Conservation (phyloP, 169 alveolate genomes). For the Plasmodium gonderi region DNA sequence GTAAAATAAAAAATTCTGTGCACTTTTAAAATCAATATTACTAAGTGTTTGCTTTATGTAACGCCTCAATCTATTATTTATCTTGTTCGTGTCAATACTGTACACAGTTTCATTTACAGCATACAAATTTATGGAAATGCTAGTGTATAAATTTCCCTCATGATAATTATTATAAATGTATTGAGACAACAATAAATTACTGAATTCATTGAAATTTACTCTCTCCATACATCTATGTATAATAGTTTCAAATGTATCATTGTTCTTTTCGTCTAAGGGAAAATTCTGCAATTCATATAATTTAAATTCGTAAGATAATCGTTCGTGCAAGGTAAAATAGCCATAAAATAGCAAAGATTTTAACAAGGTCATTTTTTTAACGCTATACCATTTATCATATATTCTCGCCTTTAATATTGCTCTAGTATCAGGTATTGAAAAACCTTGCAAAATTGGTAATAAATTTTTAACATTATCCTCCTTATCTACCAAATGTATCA, state of each 20-base stretch:
- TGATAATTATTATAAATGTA: constrained; percentile 48
- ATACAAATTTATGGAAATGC: constrained; percentile 20
- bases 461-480: constrained; percentile 11
- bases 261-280: constrained; percentile 24
- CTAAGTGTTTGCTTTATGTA: background rate
- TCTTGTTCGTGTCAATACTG: background rate
- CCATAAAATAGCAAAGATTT: constrained; percentile 51
- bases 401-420: constrained; percentile 8
- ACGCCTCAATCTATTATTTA: background rate
- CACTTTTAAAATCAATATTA: background rate
- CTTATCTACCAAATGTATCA: constrained; percentile 6
- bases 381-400: constrained; percentile 7
- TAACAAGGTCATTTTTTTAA: constrained; percentile 26
- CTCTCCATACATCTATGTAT: constrained; percentile 20
- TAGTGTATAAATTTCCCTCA: background rate
- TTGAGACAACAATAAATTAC: constrained; percentile 38
- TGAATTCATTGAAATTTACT: constrained; percentile 19
- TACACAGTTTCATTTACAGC: constrained; percentile 4
- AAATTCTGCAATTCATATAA: constrained; percentile 31
- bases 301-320: constrained; percentile 67
- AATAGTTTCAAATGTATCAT: constrained; percentile 56
- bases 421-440: constrained; percentile 19
- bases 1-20: constrained; percentile 15
- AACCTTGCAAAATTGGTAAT: constrained; percentile 2
- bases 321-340: constrained; percentile 30